Percentiles rank a stretch among this genome's conserved stretches.
Conservation (phyloP, 2,329 filamentous ascomycete genomes). For the Ophiocordyceps sinensis region DNA sequence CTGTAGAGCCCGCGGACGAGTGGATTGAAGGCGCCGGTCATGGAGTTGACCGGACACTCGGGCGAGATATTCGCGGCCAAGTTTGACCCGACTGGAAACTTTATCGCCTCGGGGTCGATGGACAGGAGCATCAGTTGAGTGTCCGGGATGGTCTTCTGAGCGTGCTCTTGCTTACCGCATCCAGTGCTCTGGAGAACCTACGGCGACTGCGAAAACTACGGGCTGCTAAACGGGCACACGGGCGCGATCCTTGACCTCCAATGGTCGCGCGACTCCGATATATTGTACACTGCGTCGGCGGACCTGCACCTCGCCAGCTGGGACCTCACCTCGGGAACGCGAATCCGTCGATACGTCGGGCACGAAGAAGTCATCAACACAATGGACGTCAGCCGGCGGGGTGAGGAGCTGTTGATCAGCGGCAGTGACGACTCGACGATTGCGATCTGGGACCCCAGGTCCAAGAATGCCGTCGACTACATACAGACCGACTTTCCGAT, state of each 20-base stretch:
- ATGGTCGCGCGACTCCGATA: slow-evolving; percentile 89
- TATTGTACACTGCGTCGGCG: slow-evolving; percentile 83
- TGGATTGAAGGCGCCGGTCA: slow-evolving; percentile 74
- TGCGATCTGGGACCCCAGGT: slow-evolving; percentile 88
- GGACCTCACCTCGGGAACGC: slow-evolving; percentile 82
- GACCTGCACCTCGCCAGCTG: slow-evolving; percentile 90
- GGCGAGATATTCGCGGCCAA: slow-evolving; percentile 84
- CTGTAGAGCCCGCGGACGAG: slow-evolving; percentile 63
- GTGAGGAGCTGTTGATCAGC: slow-evolving; percentile 80
- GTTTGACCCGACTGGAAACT: slow-evolving; percentile 77
- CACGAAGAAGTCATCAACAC: slow-evolving; percentile 95
- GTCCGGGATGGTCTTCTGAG: background rate
- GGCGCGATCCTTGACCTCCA: slow-evolving; percentile 84
- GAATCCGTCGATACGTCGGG: slow-evolving; percentile 82
- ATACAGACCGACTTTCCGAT: slow-evolving; percentile 87
- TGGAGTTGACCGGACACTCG: slow-evolving; percentile 74
- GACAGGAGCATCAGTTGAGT: slow-evolving; percentile 71
- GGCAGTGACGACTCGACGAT: slow-evolving; percentile 90
- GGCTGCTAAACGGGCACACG: slow-evolving; percentile 74
- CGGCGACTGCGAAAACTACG: slow-evolving; percentile 89
- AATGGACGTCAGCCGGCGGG: slow-evolving; percentile 75
- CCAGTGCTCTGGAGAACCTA: slow-evolving; percentile 87
- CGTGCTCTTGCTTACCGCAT: slow-evolving; percentile 3
- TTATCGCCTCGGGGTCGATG: slow-evolving; percentile 92
- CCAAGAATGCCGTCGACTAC: slow-evolving; percentile 76